Base-by-base conservation (phyloP, 2,329 filamentous ascomycete genomes). In the Ceratocystis lukuohia region DNA sequence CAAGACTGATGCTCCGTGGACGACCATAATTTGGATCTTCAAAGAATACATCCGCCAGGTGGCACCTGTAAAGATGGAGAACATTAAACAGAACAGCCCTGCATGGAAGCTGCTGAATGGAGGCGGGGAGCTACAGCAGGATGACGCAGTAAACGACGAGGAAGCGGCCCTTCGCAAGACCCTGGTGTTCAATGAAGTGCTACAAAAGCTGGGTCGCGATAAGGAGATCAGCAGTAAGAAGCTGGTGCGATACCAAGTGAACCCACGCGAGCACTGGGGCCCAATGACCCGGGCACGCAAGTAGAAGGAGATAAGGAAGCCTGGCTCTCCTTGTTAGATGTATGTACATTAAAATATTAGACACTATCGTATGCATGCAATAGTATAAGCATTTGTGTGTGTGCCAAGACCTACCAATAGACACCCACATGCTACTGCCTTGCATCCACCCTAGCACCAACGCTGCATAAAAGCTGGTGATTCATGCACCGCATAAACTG, bases 1-100 rank as follows among this genome's bases (percentile, higher is more conserved):
- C 75, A 96, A 95, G 78, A 97, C 94, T 0, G 86, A 97, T 75
- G 94, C 94, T 15, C 89, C 92, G 0, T 99, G 91, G 91, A 80
- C 80, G 3, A 86, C 90, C 0, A 83, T 99, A 61, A 97, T 94
- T 92, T 88, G 95, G 73, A 79, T 97, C 33, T 94, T 97, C 84
- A 83, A 89, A 30, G 91, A 96, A 76, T 99, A 91, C 91, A 84
- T 89, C 15, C 83, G 87, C 28, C 91, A 96, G 73, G 88, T 87
- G 71, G 81, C 84, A 0, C 91, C 92, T 0, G 80, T 96, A 67
- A 95, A 89, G 73, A 83, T 86, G 45, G 83, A 83, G 0, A 84
- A 84, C 22, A 79, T 96, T 66, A 88, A 84, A 71, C 80, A 85
- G 50, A 82, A 82, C n/a, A 89, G 82, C 64, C 79, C 91, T 0